A percentile compares a stretch with the other conserved stretches of the same genome.
phyloP scores from a whole-genome alignment of 352 stramenopile species.

The Globisporangium cystogenes region DNA sequence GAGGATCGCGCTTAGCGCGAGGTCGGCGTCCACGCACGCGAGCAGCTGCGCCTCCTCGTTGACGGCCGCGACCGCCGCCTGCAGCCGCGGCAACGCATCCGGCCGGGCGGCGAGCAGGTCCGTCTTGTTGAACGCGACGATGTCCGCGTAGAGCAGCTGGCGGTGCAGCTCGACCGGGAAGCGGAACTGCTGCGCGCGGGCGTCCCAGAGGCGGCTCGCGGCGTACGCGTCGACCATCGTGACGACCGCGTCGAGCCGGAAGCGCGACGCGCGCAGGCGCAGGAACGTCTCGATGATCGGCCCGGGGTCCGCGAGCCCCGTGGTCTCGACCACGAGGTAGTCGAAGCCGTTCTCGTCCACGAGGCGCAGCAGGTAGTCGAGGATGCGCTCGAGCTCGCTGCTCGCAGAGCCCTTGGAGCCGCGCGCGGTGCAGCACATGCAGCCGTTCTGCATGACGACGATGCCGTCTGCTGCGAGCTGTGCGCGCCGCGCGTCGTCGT shows the following conservation, averaged over 20 bases:
- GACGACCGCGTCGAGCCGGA: constrained; percentile 94
- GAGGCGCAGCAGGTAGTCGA: constrained; percentile 78
- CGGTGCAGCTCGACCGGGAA: constrained; percentile 61
- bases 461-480: constrained; percentile 73
- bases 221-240: constrained; percentile 92
- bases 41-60: constrained; percentile 45
- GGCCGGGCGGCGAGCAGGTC: constrained; percentile 32
- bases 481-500: not conserved
- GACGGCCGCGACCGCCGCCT: constrained; percentile 25
- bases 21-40: constrained; percentile 41
- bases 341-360: constrained; percentile 89
- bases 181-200: constrained; percentile 14
- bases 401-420: constrained; percentile 89
- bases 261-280: constrained; percentile 83
- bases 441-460: constrained; percentile 97
- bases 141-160: constrained; percentile 62
- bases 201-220: constrained; percentile 35
- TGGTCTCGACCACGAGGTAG: constrained; percentile 97
- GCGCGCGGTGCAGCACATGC: constrained; percentile 92
- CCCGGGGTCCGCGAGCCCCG: constrained; percentile 93
- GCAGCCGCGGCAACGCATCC: constrained; percentile 25
- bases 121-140: constrained; percentile 71
- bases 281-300: constrained; percentile 98
- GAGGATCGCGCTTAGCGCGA: constrained; percentile 50
- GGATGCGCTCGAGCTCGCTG: constrained; percentile 87